A percentile compares a stretch with the other conserved stretches of the same genome.
Evolutionary conservation across 2,329 filamentous ascomycete genomes (phyloP).

Genomic region (Xylaria sp.): DNA sequence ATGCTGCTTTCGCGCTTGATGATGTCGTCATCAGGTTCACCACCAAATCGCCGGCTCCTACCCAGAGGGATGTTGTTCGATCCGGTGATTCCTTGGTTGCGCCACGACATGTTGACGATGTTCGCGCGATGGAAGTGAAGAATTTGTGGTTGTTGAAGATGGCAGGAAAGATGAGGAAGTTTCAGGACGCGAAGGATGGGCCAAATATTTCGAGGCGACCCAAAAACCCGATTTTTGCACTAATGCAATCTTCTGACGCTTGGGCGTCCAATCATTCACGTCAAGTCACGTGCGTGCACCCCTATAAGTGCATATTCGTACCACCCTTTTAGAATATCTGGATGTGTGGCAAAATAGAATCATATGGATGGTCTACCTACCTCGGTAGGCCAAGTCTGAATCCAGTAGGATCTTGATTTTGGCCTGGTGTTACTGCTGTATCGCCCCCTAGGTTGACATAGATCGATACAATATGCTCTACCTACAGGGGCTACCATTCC

Average conservation of each 20-base stretch:
- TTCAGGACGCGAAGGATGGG: background rate
- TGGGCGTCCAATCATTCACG: too few species aligned
- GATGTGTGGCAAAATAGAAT: too few species aligned
- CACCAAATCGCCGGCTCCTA: slow-evolving; percentile 77
- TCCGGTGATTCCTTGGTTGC: slow-evolving; percentile 84
- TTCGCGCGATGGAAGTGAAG: slow-evolving; percentile 5
- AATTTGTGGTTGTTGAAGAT: background rate
- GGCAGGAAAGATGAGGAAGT: background rate
- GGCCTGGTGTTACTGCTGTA: too few species aligned
- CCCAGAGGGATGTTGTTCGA: slow-evolving; percentile 98
- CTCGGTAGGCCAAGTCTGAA: too few species aligned
- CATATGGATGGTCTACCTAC: too few species aligned
- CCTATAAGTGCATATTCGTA: too few species aligned
- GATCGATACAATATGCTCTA: too few species aligned
- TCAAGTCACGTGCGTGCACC: too few species aligned
- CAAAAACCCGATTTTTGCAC: background rate
- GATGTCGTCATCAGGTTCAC: slow-evolving; percentile 50
- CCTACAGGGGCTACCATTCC: too few species aligned
- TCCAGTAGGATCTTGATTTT: too few species aligned
- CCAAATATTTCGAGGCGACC: background rate
- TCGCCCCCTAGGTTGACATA: too few species aligned
- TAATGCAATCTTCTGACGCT: background rate
- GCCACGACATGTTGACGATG: slow-evolving; percentile 60
- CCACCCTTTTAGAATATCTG: too few species aligned
- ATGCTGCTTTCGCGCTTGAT: slow-evolving; percentile 37